Evolutionary conservation across 83 land plant species (phyloP), one percentile per base, ranked within the genome.

Genomic region (Larix sibirica): DNA sequence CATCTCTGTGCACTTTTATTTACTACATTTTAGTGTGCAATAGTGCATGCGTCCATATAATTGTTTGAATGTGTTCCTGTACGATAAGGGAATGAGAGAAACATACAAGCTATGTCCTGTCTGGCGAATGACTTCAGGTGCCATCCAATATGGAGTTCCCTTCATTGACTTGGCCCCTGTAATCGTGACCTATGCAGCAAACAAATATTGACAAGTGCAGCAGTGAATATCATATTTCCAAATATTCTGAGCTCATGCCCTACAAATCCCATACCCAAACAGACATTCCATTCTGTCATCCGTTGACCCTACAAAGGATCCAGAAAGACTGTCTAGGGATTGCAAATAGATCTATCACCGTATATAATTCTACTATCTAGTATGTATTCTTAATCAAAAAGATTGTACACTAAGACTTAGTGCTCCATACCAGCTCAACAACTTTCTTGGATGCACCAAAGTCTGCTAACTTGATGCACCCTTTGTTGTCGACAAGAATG

Each of bases 111-210:
- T 94, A 82, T 97, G 98, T 1, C 99, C 99, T 56, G 93, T 94
- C 82, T 91, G 94, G 64, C 88, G 83, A 84, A 97, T 94, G 36
- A 97, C 99, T 91, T 97, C 99, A 21, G 99, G 99, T 65, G 99
- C 99, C 99, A 97, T 97, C 98, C 98, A 97, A 82, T 94, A 97
- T 66, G 99, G 98, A 61, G 99, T 97, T 47, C 99, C 99, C 86
- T 97, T 97, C 96, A 97, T 95, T 6, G 99, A 97, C 83, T 97
- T 97, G 75, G 99, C 99, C 31, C 94, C 99, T 71, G 98, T 85
- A 40, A 97, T 80, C 2, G 99, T 97, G 17, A 93, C 96, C 96
- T 94, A 75, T n/a, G 64, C 18, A 62, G 9, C 64, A 62, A 20
- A 18, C 21, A 62, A 62, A n/a, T 62, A n/a, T 62, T 20, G 23